Conservation (phyloP, 2,329 filamentous ascomycete species). For the Zasmidium cellare region DNA sequence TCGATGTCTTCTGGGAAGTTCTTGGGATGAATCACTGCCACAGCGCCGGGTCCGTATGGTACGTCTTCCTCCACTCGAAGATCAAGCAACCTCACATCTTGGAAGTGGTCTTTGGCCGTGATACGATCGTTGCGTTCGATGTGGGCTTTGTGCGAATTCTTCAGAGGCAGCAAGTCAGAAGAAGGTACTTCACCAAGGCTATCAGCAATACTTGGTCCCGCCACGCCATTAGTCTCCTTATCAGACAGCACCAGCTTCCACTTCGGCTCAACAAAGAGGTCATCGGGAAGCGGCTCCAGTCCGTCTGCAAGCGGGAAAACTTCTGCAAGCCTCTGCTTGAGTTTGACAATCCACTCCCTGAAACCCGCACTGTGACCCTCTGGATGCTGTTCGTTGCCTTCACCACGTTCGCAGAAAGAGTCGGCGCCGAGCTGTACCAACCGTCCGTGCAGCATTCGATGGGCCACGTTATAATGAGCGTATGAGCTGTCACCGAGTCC, state of each 20-base stretch:
- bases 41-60: conserved; percentile 71
- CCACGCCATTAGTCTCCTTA: not conserved
- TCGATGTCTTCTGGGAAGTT: conserved; percentile 84
- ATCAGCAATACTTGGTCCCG: too few relatives aligned
- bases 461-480: conserved; percentile 89
- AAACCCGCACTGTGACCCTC: conserved; percentile 66
- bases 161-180: conserved; percentile 57
- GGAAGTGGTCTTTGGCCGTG: conserved; percentile 79
- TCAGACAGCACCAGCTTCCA: conserved; percentile 53
- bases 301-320: conserved; percentile 69
- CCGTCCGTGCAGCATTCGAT: conserved; percentile 81
- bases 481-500: conserved; percentile 95
- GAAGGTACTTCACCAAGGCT: conserved; percentile 30
- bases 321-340: conserved; percentile 67
- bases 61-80: conserved; percentile 51
- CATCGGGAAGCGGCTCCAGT: conserved; percentile 68
- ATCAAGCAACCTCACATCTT: conserved; percentile 83
- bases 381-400: conserved; percentile 90
- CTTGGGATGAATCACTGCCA: conserved; percentile 79
- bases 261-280: conserved; percentile 73
- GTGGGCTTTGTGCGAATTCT: conserved; percentile 56
- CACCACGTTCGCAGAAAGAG: conserved; percentile 74
- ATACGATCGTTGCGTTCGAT: conserved; percentile 69
- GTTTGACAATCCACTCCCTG: conserved; percentile 46
- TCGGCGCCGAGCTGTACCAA: conserved; percentile 79